Conservation (phyloP, 768 basidiomycete species). For the Pholiota molesta region DNA sequence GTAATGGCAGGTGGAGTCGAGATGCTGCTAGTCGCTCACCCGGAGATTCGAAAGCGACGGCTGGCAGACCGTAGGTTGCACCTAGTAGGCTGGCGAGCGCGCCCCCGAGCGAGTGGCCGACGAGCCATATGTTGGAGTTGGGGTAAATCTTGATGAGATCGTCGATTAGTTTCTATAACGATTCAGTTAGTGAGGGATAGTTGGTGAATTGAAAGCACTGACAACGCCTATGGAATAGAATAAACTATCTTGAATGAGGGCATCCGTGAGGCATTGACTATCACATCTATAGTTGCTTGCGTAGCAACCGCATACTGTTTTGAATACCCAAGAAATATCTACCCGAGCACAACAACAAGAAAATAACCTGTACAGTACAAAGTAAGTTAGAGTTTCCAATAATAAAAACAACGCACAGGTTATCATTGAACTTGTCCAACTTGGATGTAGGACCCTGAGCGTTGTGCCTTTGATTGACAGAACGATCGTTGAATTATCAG, state of each 20-base stretch:
- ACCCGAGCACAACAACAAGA: constrained; percentile 95
- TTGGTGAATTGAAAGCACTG: constrained; percentile 30
- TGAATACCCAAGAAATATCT: constrained; percentile 84
- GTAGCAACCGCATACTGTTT: constrained; percentile 89
- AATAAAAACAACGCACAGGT: constrained; percentile 43
- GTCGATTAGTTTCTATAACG: constrained; percentile 76
- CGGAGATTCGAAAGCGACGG: constrained; percentile 89
- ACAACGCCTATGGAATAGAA: constrained; percentile 91
- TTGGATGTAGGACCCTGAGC: constrained; percentile 83
- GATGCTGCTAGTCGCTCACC: constrained; percentile 72
- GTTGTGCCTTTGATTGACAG: constrained; percentile 91
- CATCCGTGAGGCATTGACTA: constrained; percentile 77
- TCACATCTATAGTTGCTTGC: constrained; percentile 73
- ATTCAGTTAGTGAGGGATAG: neutral
- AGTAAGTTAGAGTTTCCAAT: neutral
- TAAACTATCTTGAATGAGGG: constrained; percentile 86
- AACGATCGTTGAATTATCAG: constrained; percentile 80
- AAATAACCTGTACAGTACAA: constrained; percentile 47
- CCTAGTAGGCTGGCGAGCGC: constrained; percentile 87
- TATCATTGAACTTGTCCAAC: constrained; percentile 94
- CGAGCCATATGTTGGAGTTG: constrained; percentile 82
- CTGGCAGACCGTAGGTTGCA: constrained; percentile 88
- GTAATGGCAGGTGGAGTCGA: constrained; percentile 87
- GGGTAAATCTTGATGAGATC: constrained; percentile 88
- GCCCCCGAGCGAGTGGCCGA: constrained; percentile 92